Conservation (phyloP, 345 rosid species). For the Hibiscus trionum region DNA sequence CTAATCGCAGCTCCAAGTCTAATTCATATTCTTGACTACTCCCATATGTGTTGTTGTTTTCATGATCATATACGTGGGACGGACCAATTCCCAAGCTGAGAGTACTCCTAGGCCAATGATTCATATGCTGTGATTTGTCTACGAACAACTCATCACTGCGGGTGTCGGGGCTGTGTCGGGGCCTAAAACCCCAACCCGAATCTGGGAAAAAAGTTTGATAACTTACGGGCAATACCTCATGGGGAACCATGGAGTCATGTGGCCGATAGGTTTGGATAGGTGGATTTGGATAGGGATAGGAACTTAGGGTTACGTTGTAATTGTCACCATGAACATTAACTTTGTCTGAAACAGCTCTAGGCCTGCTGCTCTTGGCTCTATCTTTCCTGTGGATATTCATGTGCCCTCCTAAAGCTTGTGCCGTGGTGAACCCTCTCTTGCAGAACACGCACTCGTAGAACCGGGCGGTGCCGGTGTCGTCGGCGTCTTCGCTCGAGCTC, state of each 20-base stretch:
- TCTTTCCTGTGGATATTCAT: constrained; percentile 93
- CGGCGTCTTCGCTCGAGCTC: constrained; percentile 29
- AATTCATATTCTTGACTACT: constrained; percentile 44
- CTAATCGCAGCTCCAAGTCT: constrained; percentile 94
- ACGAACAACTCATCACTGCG: constrained; percentile 22
- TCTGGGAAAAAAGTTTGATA: constrained; percentile 32
- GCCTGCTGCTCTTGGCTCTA: constrained; percentile 42
- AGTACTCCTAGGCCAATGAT: constrained; percentile 31
- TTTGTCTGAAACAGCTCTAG: constrained; percentile 22
- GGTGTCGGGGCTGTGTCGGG: constrained; percentile 8
- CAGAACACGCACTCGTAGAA: constrained; percentile 66
- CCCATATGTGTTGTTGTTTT: constrained; percentile 16
- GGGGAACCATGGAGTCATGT: constrained; percentile 13
- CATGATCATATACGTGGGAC: constrained; percentile 18
- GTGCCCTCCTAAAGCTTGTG: constrained; percentile 92
- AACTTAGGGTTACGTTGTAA: constrained; percentile 8
- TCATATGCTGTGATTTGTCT: constrained; percentile 19
- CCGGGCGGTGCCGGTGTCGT: constrained; percentile 28
- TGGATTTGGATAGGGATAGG: constrained; percentile 13
- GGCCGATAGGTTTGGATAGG: constrained; percentile 23
- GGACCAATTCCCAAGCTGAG: constrained; percentile 47
- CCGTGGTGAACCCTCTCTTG: constrained; percentile 91
- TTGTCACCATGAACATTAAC: constrained; percentile 10
- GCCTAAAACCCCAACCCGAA: constrained; percentile 18
- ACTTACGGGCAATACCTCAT: constrained; percentile 15